phyloP scores from a whole-genome alignment of 1,139 yeast species.

The Kodamaea anthophila region DNA sequence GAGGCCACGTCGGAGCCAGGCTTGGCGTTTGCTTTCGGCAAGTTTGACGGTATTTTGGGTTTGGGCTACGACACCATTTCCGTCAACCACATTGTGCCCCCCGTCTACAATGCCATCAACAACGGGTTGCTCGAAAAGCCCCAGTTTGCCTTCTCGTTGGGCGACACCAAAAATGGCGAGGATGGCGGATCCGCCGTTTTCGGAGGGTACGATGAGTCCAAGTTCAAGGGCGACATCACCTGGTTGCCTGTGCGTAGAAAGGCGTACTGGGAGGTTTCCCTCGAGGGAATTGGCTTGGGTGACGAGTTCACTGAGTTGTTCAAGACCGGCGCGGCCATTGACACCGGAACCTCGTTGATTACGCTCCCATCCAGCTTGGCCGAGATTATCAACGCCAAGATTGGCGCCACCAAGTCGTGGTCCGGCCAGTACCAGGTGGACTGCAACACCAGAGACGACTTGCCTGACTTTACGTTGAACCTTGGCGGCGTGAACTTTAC shows the following conservation, averaged over 20 bases:
- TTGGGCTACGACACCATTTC: slow-evolving; percentile 89
- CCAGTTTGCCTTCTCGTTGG: slow-evolving; percentile 85
- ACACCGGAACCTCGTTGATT: slow-evolving; percentile 95
- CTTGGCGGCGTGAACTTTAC: slow-evolving; percentile 89
- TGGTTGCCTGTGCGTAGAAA: slow-evolving; percentile 98
- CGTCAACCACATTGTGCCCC: slow-evolving; percentile 85
- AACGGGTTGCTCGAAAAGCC: slow-evolving; percentile 76
- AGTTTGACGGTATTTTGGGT: slow-evolving; percentile 95
- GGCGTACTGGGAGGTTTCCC: slow-evolving; percentile 98
- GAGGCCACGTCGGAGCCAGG: slow-evolving; percentile 98
- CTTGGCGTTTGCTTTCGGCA: slow-evolving; percentile 94
- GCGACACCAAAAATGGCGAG: slow-evolving; percentile 59
- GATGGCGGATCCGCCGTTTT: slow-evolving; percentile 85
- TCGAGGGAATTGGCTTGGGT: slow-evolving; percentile 86
- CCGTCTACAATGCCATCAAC: slow-evolving; percentile 81
- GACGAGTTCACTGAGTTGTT: slow-evolving; percentile 80
- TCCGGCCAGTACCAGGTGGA: slow-evolving; percentile 93
- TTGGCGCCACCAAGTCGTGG: slow-evolving; percentile 97
- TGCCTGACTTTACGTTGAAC: slow-evolving; percentile 88
- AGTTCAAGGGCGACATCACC: slow-evolving; percentile 74
- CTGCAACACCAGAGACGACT: slow-evolving; percentile 70
- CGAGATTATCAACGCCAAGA: slow-evolving; percentile 87
- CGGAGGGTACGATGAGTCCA: slow-evolving; percentile 82
- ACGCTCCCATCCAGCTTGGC: slow-evolving; percentile 93
- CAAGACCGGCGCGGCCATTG: slow-evolving; percentile 92